Evolutionary conservation across 2,329 filamentous ascomycete genomes (phyloP).

Genomic region (Alternaria rosae): DNA sequence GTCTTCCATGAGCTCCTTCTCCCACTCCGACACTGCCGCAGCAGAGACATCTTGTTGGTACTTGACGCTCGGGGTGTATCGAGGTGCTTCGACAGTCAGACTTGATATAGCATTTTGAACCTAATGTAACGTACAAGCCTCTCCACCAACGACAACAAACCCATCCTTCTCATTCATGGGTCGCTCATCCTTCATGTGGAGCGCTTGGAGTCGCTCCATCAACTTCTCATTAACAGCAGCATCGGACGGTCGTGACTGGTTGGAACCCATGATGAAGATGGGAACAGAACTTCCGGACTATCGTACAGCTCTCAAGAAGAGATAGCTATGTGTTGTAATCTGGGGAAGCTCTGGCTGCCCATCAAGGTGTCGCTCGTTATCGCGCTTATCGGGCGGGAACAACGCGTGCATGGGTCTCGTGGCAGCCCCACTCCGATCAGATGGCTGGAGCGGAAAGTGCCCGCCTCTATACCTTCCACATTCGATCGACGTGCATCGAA

Average conservation of each 20-base stretch:
- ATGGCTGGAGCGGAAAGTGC: constrained; percentile 6
- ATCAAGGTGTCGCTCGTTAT: constrained; percentile 25
- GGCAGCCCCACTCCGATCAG: constrained; percentile 19
- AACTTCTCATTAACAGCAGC: constrained; percentile 50
- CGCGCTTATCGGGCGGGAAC: constrained; percentile 23
- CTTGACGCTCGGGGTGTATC: constrained; percentile 36
- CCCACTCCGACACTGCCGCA: constrained; percentile 64
- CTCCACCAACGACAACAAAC: constrained; percentile 61
- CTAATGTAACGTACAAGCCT: constrained; percentile 45
- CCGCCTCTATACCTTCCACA: constrained; percentile 4
- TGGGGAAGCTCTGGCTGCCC: constrained; percentile 10
- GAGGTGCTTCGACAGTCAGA: constrained; percentile 28
- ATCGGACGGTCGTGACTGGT: constrained; percentile 46
- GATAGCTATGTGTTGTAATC: constrained; percentile 5
- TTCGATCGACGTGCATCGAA: not conserved
- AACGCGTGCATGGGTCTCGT: constrained; percentile 28
- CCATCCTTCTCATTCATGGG: constrained; percentile 58
- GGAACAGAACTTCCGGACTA: not conserved
- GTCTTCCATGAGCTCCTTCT: constrained; percentile 67
- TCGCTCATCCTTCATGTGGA: constrained; percentile 56
- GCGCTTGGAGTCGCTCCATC: constrained; percentile 51
- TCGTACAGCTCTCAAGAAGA: not conserved
- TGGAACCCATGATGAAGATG: constrained; percentile 40
- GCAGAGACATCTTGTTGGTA: constrained; percentile 57
- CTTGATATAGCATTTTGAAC: not conserved